Conservation (phyloP, 2,329 filamentous ascomycete species). For the Didymella glomerata region DNA sequence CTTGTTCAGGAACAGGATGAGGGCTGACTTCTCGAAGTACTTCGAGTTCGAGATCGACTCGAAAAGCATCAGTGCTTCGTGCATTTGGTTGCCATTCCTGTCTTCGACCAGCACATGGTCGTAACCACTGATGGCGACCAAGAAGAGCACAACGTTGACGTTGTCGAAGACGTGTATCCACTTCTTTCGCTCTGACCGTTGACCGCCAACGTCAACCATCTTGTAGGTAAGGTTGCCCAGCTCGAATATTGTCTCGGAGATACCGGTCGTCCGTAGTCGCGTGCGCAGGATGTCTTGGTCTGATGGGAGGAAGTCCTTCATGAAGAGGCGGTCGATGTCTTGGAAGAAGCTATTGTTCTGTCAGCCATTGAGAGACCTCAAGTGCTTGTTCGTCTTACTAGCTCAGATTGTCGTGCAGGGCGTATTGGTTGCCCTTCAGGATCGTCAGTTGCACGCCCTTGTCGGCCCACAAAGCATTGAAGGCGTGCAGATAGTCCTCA, state of each 20-base stretch:
- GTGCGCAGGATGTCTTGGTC: conserved; percentile 95
- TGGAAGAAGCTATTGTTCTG: conserved; percentile 73
- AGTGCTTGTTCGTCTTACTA: conserved; percentile 70
- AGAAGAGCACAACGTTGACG: conserved; percentile 88
- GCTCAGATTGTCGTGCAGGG: conserved; percentile 91
- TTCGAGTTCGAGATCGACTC: conserved; percentile 62
- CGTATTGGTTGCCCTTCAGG: conserved; percentile 92
- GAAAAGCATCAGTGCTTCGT: conserved; percentile 63
- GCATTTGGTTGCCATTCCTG: conserved; percentile 78
- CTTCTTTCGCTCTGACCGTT: conserved; percentile 93
- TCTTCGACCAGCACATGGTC: conserved; percentile 97
- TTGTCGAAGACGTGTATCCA: conserved; percentile 98
- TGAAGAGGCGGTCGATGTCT: conserved; percentile 69
- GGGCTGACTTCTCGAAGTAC: conserved; percentile 61
- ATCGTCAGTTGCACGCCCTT: conserved; percentile 86
- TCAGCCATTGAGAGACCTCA: conserved; percentile 24
- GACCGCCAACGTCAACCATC: conserved; percentile 95
- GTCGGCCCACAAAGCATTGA: conserved; percentile 86
- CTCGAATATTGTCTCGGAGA: conserved; percentile 94
- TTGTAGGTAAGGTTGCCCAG: conserved; percentile 91
- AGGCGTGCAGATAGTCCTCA: conserved; percentile 77
- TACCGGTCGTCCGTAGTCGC: conserved; percentile 89
- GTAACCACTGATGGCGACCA: conserved; percentile 95
- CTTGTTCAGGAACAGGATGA: conserved; percentile 64
- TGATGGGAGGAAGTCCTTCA: conserved; percentile 81